These are phyloP conservation scores for Neurospora discreta DNA, from an alignment of 495 filamentous ascomycete genomes.

Conservation along the genomic window DNA sequence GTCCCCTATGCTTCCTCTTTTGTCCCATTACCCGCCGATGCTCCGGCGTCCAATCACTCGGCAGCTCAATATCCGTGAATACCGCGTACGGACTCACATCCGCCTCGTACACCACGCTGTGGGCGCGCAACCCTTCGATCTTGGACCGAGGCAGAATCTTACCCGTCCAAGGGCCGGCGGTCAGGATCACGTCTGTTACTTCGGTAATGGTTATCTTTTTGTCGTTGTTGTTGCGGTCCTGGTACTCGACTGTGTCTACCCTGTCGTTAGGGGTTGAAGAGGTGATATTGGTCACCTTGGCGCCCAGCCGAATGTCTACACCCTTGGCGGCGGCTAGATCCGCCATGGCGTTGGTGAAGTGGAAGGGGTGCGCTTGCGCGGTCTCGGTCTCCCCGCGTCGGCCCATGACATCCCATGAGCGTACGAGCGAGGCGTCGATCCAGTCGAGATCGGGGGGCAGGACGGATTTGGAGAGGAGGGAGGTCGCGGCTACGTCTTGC, in stretches of 20 bases:
- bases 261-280: background rate
- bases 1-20: slow-evolving; percentile 43
- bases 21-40: slow-evolving; percentile 33
- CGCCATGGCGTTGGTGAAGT: slow-evolving; percentile 84
- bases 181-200: slow-evolving; percentile 72
- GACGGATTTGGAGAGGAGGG: slow-evolving; percentile 46
- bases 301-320: slow-evolving; percentile 56
- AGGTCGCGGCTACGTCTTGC: slow-evolving; percentile 49
- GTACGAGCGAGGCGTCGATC: slow-evolving; percentile 57
- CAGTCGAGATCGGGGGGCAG: slow-evolving; percentile 80
- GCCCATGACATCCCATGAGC: slow-evolving; percentile 75
- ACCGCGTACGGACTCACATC: slow-evolving; percentile 79
- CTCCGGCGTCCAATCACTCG: slow-evolving; percentile 41
- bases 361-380: slow-evolving; percentile 88
- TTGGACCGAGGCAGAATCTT: slow-evolving; percentile 62
- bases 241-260: slow-evolving; percentile 65
- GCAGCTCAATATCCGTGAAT: slow-evolving; percentile 81
- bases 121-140: slow-evolving; percentile 72
- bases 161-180: slow-evolving; percentile 86
- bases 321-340: slow-evolving; percentile 67
- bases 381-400: slow-evolving; percentile 52
- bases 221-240: slow-evolving; percentile 42
- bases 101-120: slow-evolving; percentile 75
- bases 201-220: slow-evolving; percentile 42
- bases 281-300: slow-evolving; percentile 41